phyloP scores from a whole-genome alignment of 2,329 filamentous ascomycete genomes.

The Coniochaeta sp. region DNA sequence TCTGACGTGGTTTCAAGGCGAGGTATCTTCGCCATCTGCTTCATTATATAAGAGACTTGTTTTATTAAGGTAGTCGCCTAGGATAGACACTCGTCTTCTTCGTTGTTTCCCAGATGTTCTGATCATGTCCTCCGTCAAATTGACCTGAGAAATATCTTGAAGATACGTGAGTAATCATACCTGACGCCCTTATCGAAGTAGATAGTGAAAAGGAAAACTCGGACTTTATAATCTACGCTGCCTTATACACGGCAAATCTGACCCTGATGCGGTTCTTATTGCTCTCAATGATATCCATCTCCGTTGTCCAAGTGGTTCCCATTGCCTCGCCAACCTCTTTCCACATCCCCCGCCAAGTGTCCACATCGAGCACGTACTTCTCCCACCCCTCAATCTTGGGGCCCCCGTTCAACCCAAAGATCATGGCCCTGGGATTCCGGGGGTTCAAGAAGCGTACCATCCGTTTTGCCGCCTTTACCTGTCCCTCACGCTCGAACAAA shows the following conservation, averaged over 20 bases:
- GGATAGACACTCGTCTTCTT: no score
- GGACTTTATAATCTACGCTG: not conserved
- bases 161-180: no score
- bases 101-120: no score
- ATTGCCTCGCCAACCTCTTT: constrained; percentile 5
- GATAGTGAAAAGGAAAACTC: no score
- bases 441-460: constrained; percentile 16
- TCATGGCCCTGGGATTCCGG: constrained; percentile 10
- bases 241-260: not conserved
- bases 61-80: no score
- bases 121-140: no score
- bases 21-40: no score
- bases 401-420: constrained; percentile 16
- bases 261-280: not conserved
- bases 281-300: constrained; percentile 5
- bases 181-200: no score
- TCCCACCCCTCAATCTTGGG: constrained; percentile 6
- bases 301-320: constrained; percentile 6
- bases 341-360: constrained; percentile 4
- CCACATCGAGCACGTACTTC: constrained; percentile 6
- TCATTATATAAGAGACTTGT: no score
- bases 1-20: no score
- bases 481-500: constrained; percentile 18
- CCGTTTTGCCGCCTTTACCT: constrained; percentile 14
- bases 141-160: no score